These are phyloP conservation scores for Dalbergia cultrata DNA, from an alignment of 306 rosid genomes.

Conservation along the genomic window DNA sequence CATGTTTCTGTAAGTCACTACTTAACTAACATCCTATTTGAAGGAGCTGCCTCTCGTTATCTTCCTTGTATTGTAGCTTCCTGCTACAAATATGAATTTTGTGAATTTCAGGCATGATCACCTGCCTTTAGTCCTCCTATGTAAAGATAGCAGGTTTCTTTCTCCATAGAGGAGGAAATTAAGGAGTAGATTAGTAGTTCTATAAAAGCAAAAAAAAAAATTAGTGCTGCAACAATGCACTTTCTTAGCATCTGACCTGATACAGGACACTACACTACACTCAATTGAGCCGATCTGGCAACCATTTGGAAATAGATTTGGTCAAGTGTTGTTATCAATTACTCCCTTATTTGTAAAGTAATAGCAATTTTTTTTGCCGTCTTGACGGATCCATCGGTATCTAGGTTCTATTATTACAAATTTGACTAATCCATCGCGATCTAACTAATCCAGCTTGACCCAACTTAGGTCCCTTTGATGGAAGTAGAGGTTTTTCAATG, in stretches of 20 bases:
- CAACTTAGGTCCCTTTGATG: no score
- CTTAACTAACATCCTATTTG: not conserved
- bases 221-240: not conserved
- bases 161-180: not conserved
- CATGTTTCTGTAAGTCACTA: conserved; percentile 1
- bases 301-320: not conserved
- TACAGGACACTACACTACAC: not conserved
- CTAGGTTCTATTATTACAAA: no score
- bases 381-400: no score
- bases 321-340: not conserved
- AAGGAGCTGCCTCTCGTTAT: conserved; percentile 28
- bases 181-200: not conserved
- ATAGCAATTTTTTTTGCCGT: no score
- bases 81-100: conserved; percentile 15
- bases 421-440: no score
- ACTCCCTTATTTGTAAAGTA: no score
- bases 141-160: not conserved
- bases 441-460: no score
- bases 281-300: conserved; percentile 7
- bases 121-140: not conserved
- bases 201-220: not conserved
- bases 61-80: not conserved
- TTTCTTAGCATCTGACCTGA: conserved; percentile 11
- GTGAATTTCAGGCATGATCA: not conserved
- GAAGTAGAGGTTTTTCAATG: no score